Base-by-base conservation (phyloP, 345 rosid species). In the Murraya paniculata region DNA sequence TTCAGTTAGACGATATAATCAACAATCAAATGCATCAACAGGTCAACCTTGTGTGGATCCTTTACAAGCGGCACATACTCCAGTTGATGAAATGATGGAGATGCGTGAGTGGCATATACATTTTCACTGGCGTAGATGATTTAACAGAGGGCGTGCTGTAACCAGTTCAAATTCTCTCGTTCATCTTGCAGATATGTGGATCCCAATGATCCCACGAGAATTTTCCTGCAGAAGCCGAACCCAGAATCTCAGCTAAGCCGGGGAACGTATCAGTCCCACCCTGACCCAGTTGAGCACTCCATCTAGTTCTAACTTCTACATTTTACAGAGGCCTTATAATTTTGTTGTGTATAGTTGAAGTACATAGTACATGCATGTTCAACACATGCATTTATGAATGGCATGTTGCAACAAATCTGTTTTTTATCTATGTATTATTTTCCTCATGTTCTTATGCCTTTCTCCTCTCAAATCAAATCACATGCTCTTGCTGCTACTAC, bases 21-120 rank as follows among this genome's bases (percentile, higher is more conserved):
- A 89, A 74, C 94, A 86, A 73, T 70, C 79, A 78, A 91, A 87
- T 71, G 53, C 86, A 24, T 85, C 60, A 35, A 71, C 86, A 36
- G 85, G 82, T 11, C 48, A 41, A 24, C 87, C 90, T 62, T 87
- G 68, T 10, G 80, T 86, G 56, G 94, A 93, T 91, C 99, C 98
- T 33, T 87, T 96, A 60, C 97, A 85, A 80, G 98, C 98, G 2
- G 90, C 94, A 7, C 89, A 90, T 62, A 87, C 95, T 72, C 99
- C 99, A 8, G 98, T 94, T 36, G 98, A 94, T 78, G 95, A 96
- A 81, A 91, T 96, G 98, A 96, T 94, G 94, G 98, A 91, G 95
- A 94, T 69, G 99, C 97, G 99, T 96, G 85, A 94, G 99, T 81
- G 27, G 28, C 62, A 38, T 28, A 24, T 58, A 30, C 38, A 8